Evolutionary conservation across 306 rosid genomes (phyloP), one percentile per base, ranked within the genome.

Genomic region (Fragaria nilgerrensis): DNA sequence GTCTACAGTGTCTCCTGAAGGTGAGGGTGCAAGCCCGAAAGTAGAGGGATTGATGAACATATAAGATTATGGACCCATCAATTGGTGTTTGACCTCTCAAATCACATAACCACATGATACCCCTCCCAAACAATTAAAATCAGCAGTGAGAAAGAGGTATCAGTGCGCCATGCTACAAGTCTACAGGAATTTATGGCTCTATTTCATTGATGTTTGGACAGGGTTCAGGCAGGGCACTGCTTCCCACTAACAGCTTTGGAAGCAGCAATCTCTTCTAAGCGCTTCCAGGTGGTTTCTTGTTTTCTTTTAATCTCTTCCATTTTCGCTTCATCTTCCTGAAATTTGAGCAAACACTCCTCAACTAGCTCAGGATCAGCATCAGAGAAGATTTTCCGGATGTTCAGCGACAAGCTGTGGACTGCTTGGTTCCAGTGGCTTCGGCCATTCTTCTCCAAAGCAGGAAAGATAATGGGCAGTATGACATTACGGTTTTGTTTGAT

Each of bases 401-500:
- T 90, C 27, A 87, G 65, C 0, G 87, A 82, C 88, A 90, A 81
- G 83, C 82, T 90, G 72, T 84, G 90, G 49, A 89, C 93, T 50
- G 83, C 83, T 83, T 84, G 96, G 80, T 87, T 90, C 96, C 96
- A 90, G 77, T 90, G 96, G 78, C 55, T 80, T 13, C 75, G 70
- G 19, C 90, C 78, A 76, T 87, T 89, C 79, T 82, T 87, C 86
- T 90, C 96, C 86, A 90, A 77, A 4, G 96, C 88, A 25, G 93
- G 91, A 84, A 90, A 90, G 82, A 90, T 85, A 70, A 90, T 82
- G 79, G 93, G 96, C 65, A 90, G 83, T 69, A 90, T 85, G 64
- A 84, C 86, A 70, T 81, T 85, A 25, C 79, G 79, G 76, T 90
- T 85, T 83, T 88, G 89, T 78, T 82, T 79, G 68, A 90, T 87